A percentile compares a stretch with the other conserved stretches of the same genome.
Conservation (phyloP, 2,329 filamentous ascomycete genomes). For the Claviceps humidiphila region DNA sequence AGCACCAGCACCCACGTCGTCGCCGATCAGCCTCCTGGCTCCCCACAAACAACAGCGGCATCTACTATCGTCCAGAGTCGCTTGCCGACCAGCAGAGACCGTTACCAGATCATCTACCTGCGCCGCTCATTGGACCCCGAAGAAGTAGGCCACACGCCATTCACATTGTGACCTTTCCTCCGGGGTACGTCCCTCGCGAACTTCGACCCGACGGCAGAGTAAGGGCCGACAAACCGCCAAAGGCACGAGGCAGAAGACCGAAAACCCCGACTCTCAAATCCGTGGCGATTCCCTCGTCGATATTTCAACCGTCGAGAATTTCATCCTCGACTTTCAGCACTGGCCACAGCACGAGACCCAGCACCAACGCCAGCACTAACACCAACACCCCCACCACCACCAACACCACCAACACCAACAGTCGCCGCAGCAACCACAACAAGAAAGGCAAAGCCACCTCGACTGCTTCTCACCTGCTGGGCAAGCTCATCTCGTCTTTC, state of each 20-base stretch:
- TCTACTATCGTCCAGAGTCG: constrained; percentile 7
- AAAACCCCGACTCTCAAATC: constrained; percentile 1
- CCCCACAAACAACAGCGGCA: constrained; percentile 2
- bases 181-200: constrained; percentile 32
- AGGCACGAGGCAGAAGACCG: neutral
- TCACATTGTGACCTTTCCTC: constrained; percentile 28
- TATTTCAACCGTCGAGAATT: neutral
- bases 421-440: constrained; percentile 24
- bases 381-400: constrained; percentile 29
- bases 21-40: constrained; percentile 5
- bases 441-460: neutral
- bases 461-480: constrained; percentile 4
- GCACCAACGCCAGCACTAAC: constrained; percentile 7
- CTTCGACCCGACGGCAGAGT: constrained; percentile 16
- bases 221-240: neutral
- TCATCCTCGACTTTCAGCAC: neutral
- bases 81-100: neutral
- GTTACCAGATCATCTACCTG: constrained; percentile 16
- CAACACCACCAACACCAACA: constrained; percentile 15
- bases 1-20: neutral
- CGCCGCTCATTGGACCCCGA: constrained; percentile 26
- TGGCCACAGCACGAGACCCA: neutral
- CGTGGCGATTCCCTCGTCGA: neutral
- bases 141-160: constrained; percentile 27
- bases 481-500: constrained; percentile 8